These are phyloP conservation scores for Lentinula raphanica DNA, from an alignment of 768 basidiomycete species.

Conservation along the genomic window DNA sequence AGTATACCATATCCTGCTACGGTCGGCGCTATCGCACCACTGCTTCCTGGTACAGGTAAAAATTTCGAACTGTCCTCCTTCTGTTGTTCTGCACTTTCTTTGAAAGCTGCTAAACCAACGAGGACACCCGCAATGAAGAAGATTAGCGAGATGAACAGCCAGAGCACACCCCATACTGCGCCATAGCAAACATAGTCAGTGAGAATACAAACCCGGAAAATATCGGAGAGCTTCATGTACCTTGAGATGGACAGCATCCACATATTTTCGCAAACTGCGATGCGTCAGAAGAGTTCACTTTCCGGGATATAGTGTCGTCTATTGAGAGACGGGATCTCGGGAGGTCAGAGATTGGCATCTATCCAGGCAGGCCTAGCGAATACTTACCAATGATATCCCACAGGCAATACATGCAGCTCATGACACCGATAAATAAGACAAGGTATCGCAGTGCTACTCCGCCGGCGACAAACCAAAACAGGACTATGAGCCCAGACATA, in stretches of 20 bases:
- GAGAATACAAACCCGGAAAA: not conserved
- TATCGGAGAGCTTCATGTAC: constrained; percentile 26
- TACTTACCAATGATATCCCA: constrained; percentile 80
- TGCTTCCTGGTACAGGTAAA: constrained; percentile 51
- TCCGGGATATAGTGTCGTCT: constrained; percentile 83
- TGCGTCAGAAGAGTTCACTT: constrained; percentile 85
- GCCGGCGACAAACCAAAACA: constrained; percentile 80
- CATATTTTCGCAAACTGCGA: constrained; percentile 79
- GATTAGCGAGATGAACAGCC: constrained; percentile 69
- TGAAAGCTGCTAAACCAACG: constrained; percentile 77
- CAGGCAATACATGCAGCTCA: constrained; percentile 82
- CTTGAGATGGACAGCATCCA: constrained; percentile 81
- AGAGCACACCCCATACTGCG: constrained; percentile 86
- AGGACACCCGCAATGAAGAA: constrained; percentile 76
- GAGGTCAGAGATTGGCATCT: not conserved
- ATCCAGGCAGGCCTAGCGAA: not conserved
- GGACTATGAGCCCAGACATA: constrained; percentile 72
- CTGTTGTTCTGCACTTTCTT: constrained; percentile 62
- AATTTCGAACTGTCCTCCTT: constrained; percentile 46
- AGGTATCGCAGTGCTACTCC: constrained; percentile 74
- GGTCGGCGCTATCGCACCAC: constrained; percentile 17
- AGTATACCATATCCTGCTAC: constrained; percentile 3
- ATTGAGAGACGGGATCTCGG: not conserved
- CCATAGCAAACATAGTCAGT: constrained; percentile 9
- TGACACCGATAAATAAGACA: constrained; percentile 79